These are phyloP conservation scores for Kalmusia sp. DNA, from an alignment of 2,329 filamentous ascomycete species.

Conservation along the genomic window DNA sequence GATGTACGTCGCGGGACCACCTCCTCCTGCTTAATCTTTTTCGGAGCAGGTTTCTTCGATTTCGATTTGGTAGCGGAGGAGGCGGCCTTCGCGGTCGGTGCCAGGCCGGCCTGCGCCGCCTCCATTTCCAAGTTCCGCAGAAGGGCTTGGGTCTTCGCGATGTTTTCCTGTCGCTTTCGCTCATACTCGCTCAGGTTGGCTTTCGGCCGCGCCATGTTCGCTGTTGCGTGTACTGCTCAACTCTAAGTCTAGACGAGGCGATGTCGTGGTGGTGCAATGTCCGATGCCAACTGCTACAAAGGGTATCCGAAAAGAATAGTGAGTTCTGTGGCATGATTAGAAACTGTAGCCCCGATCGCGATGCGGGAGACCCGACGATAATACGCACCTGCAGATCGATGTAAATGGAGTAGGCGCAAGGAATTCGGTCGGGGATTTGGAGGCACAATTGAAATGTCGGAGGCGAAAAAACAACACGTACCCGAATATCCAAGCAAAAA, in stretches of 20 bases:
- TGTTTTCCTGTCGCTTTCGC: slow-evolving; percentile 82
- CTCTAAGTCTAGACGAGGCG: not conserved
- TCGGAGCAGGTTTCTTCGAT: slow-evolving; percentile 47
- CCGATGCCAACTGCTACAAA: too few relatives aligned
- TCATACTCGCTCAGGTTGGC: slow-evolving; percentile 82
- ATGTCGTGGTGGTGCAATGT: not conserved
- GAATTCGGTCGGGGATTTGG: not conserved
- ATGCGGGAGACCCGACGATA: not conserved
- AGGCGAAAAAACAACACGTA: not conserved
- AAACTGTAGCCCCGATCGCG: not conserved
- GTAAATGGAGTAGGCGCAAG: too few relatives aligned
- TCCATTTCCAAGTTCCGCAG: slow-evolving; percentile 77
- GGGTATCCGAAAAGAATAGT: not conserved
- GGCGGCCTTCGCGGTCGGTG: slow-evolving; percentile 59
- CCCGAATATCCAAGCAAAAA: not conserved
- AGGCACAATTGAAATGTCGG: not conserved
- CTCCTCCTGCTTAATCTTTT: slow-evolving; percentile 66
- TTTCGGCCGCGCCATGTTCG: slow-evolving; percentile 46
- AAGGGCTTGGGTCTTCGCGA: slow-evolving; percentile 83
- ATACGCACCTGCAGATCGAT: not conserved
- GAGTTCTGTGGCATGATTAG: not conserved
- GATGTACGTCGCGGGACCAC: slow-evolving; percentile 65
- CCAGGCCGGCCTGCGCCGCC: slow-evolving; percentile 72
- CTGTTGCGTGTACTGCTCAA: not conserved
- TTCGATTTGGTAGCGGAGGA: slow-evolving; percentile 56